These are phyloP conservation scores for Xylariales sp. DNA, from an alignment of 2,329 filamentous ascomycete genomes.

Conservation along the genomic window DNA sequence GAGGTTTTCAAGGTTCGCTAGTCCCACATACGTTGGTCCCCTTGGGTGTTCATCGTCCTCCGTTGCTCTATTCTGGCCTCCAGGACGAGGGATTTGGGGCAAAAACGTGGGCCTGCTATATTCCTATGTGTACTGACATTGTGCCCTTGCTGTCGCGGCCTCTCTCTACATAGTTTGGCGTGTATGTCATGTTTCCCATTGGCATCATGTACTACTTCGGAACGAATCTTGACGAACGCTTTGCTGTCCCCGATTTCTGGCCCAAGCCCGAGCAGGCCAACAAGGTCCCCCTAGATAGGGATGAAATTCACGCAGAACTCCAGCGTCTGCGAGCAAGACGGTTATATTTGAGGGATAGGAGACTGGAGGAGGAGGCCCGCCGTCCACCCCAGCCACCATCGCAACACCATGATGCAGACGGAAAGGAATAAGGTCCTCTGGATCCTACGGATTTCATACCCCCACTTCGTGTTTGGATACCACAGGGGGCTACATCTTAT, in stretches of 20 bases:
- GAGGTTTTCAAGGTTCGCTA: conserved; percentile 82
- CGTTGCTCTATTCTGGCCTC: not conserved
- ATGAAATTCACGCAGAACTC: conserved; percentile 81
- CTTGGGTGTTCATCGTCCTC: conserved; percentile 1
- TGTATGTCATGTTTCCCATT: conserved; percentile 98
- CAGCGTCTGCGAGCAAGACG: conserved; percentile 60
- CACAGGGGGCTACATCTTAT: too few relatives aligned
- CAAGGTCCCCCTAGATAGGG: conserved; percentile 69
- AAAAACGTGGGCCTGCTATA: too few relatives aligned
- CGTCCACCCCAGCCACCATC: conserved; percentile 20
- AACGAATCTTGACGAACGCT: conserved; percentile 91
- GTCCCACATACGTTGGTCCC: conserved; percentile 5
- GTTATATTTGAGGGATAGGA: conserved; percentile 73
- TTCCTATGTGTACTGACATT: too few relatives aligned
- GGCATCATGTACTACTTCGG: conserved; percentile 99
- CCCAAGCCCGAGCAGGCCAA: conserved; percentile 76
- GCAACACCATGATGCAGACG: too few relatives aligned
- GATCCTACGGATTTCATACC: too few relatives aligned
- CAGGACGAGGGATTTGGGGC: not conserved
- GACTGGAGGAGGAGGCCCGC: conserved; percentile 34
- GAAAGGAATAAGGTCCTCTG: too few relatives aligned
- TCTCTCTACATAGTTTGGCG: conserved; percentile 67
- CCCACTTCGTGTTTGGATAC: too few relatives aligned
- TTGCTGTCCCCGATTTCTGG: conserved; percentile 90
- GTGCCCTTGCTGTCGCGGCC: conserved; percentile 1